phyloP scores from a whole-genome alignment of 2,329 filamentous ascomycete genomes.

The Aspergillus sp. region DNA sequence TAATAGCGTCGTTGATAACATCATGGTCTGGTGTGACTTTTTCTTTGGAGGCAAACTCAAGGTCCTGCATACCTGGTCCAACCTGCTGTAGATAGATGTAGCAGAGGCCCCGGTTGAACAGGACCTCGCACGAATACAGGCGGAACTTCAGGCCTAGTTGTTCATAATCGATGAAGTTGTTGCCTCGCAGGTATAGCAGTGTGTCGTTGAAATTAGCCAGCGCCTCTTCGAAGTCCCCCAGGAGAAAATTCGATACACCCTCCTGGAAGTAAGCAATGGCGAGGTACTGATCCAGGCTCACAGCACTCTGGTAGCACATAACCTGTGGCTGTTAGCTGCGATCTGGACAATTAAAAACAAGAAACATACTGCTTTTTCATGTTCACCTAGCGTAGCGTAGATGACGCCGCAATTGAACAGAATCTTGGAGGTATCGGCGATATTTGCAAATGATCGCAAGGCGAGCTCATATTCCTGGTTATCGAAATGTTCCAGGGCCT shows the following conservation, averaged over 20 bases:
- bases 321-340: constrained; percentile 60
- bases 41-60: constrained; percentile 87
- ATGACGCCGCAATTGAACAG: constrained; percentile 98
- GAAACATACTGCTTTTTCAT: constrained; percentile 80
- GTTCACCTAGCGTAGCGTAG: constrained; percentile 91
- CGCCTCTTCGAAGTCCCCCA: constrained; percentile 96
- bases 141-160: constrained; percentile 95
- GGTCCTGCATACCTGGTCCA: constrained; percentile 85
- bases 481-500: constrained; percentile 87
- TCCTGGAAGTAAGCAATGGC: constrained; percentile 98
- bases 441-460: constrained; percentile 76
- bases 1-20: constrained; percentile 96
- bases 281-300: constrained; percentile 88
- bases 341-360: neutral
- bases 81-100: constrained; percentile 96
- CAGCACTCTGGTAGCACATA: constrained; percentile 89
- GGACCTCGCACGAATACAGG: constrained; percentile 92
- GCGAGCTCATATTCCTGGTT: constrained; percentile 96
- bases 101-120: constrained; percentile 95
- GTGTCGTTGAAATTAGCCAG: constrained; percentile 99
- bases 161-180: constrained; percentile 97
- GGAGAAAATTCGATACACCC: constrained; percentile 94
- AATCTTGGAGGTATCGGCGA: constrained; percentile 95
- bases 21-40: constrained; percentile 96
- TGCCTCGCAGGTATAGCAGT: constrained; percentile 87